A percentile compares a stretch with the other conserved stretches of the same genome.
Conservation (phyloP, 2,329 filamentous ascomycete genomes). For the Arthrobotrys musiformis region DNA sequence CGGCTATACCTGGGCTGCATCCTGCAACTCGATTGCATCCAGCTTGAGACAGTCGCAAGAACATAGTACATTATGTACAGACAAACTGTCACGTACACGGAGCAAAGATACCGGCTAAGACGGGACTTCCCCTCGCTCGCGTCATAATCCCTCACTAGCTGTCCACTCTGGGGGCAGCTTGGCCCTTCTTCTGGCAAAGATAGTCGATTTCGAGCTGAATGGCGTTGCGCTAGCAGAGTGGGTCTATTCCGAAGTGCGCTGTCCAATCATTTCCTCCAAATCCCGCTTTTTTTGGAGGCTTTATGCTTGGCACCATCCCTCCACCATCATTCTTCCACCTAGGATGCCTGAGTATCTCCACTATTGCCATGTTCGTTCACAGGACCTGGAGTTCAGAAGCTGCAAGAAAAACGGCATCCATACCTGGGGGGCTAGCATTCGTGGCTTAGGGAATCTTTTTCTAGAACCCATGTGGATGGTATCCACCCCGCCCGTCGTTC, state of each 20-base stretch:
- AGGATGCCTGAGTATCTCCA: not conserved
- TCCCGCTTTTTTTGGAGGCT: slow-evolving; percentile 24
- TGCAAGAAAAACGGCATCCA: not conserved
- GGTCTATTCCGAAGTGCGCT: slow-evolving; percentile 48
- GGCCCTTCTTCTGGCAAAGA: slow-evolving; percentile 13
- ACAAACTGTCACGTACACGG: not conserved
- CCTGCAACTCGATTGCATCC: slow-evolving; percentile 4
- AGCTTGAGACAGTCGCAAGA: not conserved
- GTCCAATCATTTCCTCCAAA: slow-evolving; percentile 10
- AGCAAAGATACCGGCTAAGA: not conserved
- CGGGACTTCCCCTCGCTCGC: not conserved
- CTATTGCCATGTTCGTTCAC: not conserved
- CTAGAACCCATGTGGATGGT: slow-evolving; percentile 1
- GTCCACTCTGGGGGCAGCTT: not conserved
- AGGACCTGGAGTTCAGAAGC: not conserved
- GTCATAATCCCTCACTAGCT: slow-evolving; percentile 13
- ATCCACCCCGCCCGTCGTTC: not conserved
- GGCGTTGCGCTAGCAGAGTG: slow-evolving; percentile 17
- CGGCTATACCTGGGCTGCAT: slow-evolving; percentile 22
- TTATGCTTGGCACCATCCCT: slow-evolving; percentile 17
- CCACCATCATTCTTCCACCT: not conserved
- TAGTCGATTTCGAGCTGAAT: slow-evolving; percentile 40
- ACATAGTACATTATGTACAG: too few relatives aligned
- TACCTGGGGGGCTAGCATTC: not conserved
- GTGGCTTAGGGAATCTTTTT: slow-evolving; percentile 15